Evolutionary conservation across 331 rosid species (phyloP).

Genomic region (Quercus tomentella): DNA sequence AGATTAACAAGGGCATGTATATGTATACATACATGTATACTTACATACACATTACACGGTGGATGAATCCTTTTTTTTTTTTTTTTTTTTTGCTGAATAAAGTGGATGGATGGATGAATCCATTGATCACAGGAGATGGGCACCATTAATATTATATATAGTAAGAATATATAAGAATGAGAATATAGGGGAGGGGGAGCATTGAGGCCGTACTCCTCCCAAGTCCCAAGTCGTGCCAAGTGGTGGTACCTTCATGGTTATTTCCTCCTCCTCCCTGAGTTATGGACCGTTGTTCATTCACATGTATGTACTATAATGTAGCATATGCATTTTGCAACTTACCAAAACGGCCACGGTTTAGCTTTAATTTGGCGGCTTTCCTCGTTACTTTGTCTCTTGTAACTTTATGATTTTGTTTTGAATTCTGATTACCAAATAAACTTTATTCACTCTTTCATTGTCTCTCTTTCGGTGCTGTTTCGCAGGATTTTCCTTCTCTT

Average conservation of each 20-base stretch:
- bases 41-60: no score
- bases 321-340: background rate
- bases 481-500: background rate
- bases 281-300: background rate
- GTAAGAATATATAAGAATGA: no score
- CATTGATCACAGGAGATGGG: background rate
- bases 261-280: constrained; percentile 17
- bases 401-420: background rate
- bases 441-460: no score
- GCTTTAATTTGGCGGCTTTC: background rate
- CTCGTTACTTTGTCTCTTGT: background rate
- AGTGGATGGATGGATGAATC: no score
- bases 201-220: background rate
- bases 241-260: constrained; percentile 19
- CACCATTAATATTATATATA: background rate
- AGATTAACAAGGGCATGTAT: no score
- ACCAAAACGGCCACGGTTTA: background rate
- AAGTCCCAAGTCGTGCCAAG: constrained; percentile 5
- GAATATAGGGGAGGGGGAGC: background rate
- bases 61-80: no score
- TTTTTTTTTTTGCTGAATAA: no score
- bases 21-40: no score
- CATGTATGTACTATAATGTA: background rate
- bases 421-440: background rate
- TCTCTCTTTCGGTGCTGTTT: background rate